Base-by-base conservation (phyloP, 1,139 yeast species). In the Blastobotrys serpentis region DNA sequence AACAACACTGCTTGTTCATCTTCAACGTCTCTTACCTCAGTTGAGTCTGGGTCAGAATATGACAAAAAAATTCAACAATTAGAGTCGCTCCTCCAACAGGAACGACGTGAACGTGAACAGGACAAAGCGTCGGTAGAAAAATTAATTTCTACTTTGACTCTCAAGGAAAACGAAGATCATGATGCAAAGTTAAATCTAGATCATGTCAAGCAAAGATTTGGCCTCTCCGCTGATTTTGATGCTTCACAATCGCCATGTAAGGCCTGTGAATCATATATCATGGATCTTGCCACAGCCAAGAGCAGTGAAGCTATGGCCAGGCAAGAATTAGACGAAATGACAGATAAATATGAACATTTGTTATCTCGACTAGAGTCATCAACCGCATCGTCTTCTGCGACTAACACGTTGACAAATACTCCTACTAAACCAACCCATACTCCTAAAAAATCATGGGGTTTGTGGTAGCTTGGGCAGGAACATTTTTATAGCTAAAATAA, bases 251-350 rank as follows among this genome's bases (percentile, higher is more conserved):
- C 29, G 4, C 14, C 43, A 16, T 46, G 52, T 25, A 45, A 30
- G 23, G 37, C 49, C 6, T 65, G 69, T 48, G 69, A 66, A 32
- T 51, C 60, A 21, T 53, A 64, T 19, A 53, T 61, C 42, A 55
- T 63, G 58, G 68, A 66, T 39, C 57, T 65, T 36, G 69, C 67
- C 2, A 46, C 58, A 10, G 60, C 60, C 38, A 61, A 58, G 48
- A 56, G 67, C 2, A 57, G 56, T 34, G 69, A 65, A 43, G 67
- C 64, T 2, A 49, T 59, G 49, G 67, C 68, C 4, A 57, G 64
- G 23, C 66, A 62, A 44, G 65, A 64, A 43, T 51, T 63, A 42
- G 69, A 66, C 38, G 62, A 60, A 40, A 55, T 64, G 26, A 57
- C 54, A 30, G 66, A 60, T 44, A 50, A 55, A 4, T 17, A 33